Percentiles rank a stretch among this genome's conserved stretches.
These are phyloP conservation scores for Mycena galopus DNA, from an alignment of 768 basidiomycete genomes.

Conservation along the genomic window DNA sequence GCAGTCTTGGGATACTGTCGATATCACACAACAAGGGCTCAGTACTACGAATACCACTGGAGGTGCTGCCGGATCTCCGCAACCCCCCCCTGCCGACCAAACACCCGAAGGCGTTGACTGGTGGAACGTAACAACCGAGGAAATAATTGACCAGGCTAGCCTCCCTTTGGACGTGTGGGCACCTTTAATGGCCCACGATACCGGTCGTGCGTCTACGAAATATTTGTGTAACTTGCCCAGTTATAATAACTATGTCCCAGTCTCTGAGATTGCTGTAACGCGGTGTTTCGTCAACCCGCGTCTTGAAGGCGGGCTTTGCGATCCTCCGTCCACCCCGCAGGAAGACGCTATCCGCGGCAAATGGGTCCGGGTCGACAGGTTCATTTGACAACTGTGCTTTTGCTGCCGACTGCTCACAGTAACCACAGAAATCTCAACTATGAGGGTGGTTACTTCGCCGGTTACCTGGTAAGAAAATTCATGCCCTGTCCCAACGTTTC, in stretches of 20 bases:
- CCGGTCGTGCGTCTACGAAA: constrained; percentile 68
- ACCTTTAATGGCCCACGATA: constrained; percentile 80
- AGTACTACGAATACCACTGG: constrained; percentile 34
- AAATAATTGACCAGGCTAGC: constrained; percentile 69
- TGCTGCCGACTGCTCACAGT: constrained; percentile 57
- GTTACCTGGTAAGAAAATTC: constrained; percentile 32
- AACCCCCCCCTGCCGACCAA: constrained; percentile 17
- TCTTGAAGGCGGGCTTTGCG: constrained; percentile 70
- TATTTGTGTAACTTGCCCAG: neutral
- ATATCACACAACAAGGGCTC: constrained; percentile 41
- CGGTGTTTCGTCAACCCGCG: constrained; percentile 76
- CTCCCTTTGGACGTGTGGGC: constrained; percentile 87
- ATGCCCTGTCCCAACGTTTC: neutral
- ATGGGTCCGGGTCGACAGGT: constrained; percentile 89
- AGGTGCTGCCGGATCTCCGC: constrained; percentile 23
- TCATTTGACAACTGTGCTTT: constrained; percentile 57
- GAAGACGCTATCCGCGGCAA: constrained; percentile 83
- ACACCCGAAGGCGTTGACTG: constrained; percentile 64
- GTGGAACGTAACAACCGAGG: constrained; percentile 72
- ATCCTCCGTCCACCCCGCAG: constrained; percentile 76
- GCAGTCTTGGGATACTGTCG: constrained; percentile 88
- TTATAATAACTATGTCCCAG: constrained; percentile 49
- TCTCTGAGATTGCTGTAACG: constrained; percentile 84
- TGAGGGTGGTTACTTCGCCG: constrained; percentile 31
- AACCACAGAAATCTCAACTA: constrained; percentile 32